These are phyloP conservation scores for Podila clonocystis DNA, from an alignment of 192 early-diverging fungal species.

Conservation along the genomic window DNA sequence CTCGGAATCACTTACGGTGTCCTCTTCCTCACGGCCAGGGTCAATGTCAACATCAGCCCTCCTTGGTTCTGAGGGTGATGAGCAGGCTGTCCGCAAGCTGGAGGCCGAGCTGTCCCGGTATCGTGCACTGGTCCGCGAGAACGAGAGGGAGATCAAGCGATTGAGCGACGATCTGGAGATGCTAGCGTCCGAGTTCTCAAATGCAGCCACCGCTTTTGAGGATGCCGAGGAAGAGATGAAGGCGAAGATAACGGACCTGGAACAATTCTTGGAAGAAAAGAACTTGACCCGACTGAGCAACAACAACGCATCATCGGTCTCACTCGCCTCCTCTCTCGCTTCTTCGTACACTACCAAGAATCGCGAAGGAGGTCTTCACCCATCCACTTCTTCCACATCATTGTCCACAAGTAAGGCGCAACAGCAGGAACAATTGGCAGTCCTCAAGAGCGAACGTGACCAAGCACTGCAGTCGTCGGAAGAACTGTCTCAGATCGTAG, in stretches of 20 bases:
- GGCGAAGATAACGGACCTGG: conserved; percentile 39
- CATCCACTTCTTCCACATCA: not conserved
- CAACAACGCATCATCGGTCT: conserved; percentile 20
- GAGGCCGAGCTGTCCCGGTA: conserved; percentile 40
- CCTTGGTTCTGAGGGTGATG: conserved; percentile 10
- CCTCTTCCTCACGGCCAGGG: conserved; percentile 13
- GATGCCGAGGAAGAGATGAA: conserved; percentile 54
- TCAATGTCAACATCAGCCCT: conserved; percentile 15
- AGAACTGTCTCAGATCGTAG: conserved; percentile 37
- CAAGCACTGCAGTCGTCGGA: conserved; percentile 39
- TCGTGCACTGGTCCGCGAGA: conserved; percentile 37
- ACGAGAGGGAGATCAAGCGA: conserved; percentile 47
- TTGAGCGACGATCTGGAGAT: conserved; percentile 49
- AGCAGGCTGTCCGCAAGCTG: conserved; percentile 20
- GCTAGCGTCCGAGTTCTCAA: conserved; percentile 49
- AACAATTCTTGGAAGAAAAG: conserved; percentile 27
- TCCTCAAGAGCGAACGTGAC: conserved; percentile 30
- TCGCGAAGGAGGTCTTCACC: conserved; percentile 6
- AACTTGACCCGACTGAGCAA: conserved; percentile 3
- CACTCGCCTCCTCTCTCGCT: conserved; percentile 24
- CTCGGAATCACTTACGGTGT: conserved; percentile 10
- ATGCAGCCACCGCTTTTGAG: conserved; percentile 47
- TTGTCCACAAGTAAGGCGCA: not conserved
- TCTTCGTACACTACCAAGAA: conserved; percentile 11
- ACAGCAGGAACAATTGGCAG: not conserved